Evolutionary conservation across 306 rosid genomes (phyloP), one percentile per base, ranked within the genome.

Genomic region (Luffa acutangula): DNA sequence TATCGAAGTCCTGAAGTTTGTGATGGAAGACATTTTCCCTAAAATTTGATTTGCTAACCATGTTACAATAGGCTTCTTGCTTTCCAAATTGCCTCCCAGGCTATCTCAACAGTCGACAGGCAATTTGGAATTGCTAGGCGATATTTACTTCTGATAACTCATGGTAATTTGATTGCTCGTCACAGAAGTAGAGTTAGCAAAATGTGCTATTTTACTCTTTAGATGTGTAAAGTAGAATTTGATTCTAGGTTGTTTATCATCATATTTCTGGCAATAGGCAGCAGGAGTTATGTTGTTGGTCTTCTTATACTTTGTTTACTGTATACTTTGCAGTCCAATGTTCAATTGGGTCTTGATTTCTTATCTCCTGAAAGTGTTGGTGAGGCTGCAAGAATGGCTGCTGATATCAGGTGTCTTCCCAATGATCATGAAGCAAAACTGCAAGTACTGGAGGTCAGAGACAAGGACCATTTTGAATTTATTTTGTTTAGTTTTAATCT

Each of bases 281-380:
- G 52, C n/a, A 9, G 36, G 51, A 45, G n/a, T 10, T 9, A 20
- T 46, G 33, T 9, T 43, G 76, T 45, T 6, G 39, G 21, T 20
- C 34, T 25, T 25, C 60, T 20, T 51, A 33, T 17, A 59, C 4
- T 66, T 13, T 69, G 1, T 84, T 57, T 82, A 42, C 57, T 80
- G 39, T 87, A 80, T 83, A 80, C 81, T 67, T 88, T 84, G 83
- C 91, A 95, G 99, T 93, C 97, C 66, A 93, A 89, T 15, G 97
- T 95, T 76, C 99, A 95, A 88, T 58, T 95, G 85, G 97, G 94
- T 59, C 96, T 95, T 83, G 99, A 95, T 88, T 95, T 95, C 91
- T 88, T 95, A 86, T 95, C 97, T 80, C 99, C 97, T 4, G 99
- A 95, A 84, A 95, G 97, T 86, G 85, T 95, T 48, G 91, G 96